These are phyloP conservation scores for Neurospora sp. DNA, from an alignment of 495 filamentous ascomycete species.

Conservation along the genomic window DNA sequence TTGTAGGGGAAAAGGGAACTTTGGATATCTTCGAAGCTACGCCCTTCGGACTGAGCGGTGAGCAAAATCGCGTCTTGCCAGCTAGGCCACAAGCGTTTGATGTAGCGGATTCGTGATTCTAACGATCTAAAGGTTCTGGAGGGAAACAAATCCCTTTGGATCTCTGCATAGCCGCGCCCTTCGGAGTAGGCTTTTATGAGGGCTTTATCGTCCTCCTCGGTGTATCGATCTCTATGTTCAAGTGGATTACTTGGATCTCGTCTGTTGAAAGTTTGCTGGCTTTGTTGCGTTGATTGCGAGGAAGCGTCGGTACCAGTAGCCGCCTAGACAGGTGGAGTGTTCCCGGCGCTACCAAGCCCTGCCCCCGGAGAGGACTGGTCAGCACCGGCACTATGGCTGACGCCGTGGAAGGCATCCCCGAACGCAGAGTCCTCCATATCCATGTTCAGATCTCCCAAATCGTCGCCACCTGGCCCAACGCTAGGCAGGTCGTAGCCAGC, in stretches of 20 bases:
- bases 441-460: constrained; percentile 34
- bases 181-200: not conserved
- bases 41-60: not conserved
- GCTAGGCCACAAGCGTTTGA: not conserved
- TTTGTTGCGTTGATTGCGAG: not conserved
- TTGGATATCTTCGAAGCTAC: not conserved
- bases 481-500: constrained; percentile 28
- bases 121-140: not conserved
- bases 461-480: constrained; percentile 22
- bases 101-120: not conserved
- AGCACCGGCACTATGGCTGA: constrained; percentile 14
- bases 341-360: not conserved
- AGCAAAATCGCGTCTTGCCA: not conserved
- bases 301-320: not conserved
- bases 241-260: not conserved
- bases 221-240: too few relatives aligned
- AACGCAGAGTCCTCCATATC: constrained; percentile 47
- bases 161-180: not conserved
- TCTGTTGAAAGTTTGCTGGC: not conserved
- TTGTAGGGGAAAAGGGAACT: not conserved
- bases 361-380: not conserved
- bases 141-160: not conserved
- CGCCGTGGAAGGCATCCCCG: constrained; percentile 47
- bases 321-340: not conserved
- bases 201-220: not conserved